Conservation (phyloP, 2,329 filamentous ascomycete species). For the Cladophialophora exuberans region DNA sequence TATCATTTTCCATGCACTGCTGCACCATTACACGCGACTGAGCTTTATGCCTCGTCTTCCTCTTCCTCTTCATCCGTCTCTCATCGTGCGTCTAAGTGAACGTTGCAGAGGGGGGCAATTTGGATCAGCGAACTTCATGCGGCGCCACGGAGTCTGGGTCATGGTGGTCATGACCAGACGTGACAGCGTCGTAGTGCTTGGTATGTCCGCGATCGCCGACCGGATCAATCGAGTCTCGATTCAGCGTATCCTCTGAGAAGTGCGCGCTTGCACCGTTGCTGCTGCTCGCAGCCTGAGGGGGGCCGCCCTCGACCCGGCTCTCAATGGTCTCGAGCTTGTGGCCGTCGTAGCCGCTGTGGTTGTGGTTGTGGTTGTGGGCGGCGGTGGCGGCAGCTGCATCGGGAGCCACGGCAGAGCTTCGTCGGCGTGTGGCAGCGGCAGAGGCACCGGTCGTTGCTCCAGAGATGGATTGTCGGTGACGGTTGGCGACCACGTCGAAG, state of each 20-base stretch:
- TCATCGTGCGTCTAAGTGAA: no score
- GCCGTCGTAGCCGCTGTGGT: constrained; percentile 26
- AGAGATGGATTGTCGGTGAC: constrained; percentile 31
- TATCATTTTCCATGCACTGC: neutral
- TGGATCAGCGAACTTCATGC: constrained; percentile 23
- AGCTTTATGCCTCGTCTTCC: neutral
- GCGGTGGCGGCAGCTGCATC: constrained; percentile 20
- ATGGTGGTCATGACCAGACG: constrained; percentile 20
- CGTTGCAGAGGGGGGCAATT: neutral
- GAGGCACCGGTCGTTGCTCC: constrained; percentile 25
- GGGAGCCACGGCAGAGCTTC: constrained; percentile 33
- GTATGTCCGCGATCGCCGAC: constrained; percentile 15
- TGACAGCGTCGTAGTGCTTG: constrained; percentile 17
- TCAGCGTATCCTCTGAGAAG: constrained; percentile 9
- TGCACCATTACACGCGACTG: neutral
- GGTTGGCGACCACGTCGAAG: constrained; percentile 28
- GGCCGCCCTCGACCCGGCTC: constrained; percentile 23
- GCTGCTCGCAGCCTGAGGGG: constrained; percentile 6
- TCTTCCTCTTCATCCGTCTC: neutral
- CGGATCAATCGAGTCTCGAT: constrained; percentile 4
- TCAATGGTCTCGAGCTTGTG: constrained; percentile 28
- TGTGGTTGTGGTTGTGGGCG: constrained; percentile 2
- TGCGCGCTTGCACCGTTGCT: constrained; percentile 12
- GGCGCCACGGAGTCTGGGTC: constrained; percentile 26
- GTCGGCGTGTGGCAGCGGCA: constrained; percentile 29